Base-by-base conservation (phyloP, 768 basidiomycete genomes). In the Suillus weaverae region DNA sequence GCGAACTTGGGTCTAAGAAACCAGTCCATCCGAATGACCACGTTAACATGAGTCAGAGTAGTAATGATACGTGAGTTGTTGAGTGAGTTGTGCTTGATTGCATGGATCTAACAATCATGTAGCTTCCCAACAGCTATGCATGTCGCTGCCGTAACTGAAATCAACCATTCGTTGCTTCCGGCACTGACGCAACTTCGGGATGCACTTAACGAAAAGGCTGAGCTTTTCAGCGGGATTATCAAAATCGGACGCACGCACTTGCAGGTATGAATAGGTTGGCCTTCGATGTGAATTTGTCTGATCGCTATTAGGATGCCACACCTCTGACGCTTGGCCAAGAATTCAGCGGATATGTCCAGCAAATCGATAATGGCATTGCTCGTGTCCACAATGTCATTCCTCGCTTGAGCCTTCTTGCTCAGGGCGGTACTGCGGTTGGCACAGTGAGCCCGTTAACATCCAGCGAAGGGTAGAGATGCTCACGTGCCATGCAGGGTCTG, bases 111-210 rank as follows among this genome's bases (percentile, higher is more conserved):
- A 50, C 32, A 48, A 3, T 26, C 48, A 56, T 30, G 16, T 71
- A 97, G 95, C 35, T 99, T 99, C 86, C 97, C 97, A 9, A 99
- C 97, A 32, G 97, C 91, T 14, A 99, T 99, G 97, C 97, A 99
- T 78, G 87, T 99, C 64, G 95, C 97, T 46, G 94, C 95, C 41
- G 95, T 97, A 43, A 89, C 87, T 32, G 97, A 99, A 77, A 86
- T 99, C 69, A 84, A 85, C 74, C 78, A 84, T 33, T 84, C 85
- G 48, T 83, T 99, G 56, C 77, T 99, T 64, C 97, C 97, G 43
- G 95, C 96, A 32, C 81, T 99, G 35, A 84, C 83, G 43, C 89
- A 90, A 73, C 86, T 99, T 44, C 89, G 89, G 57, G 89, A 92
- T 75, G 95, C 92, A 6, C 81, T 99, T 57, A 85, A 91, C 63